Percentiles rank a stretch among this genome's conserved stretches.
These are phyloP conservation scores for Byssoonygena ceratinophila DNA, from an alignment of 2,329 filamentous ascomycete species.

Conservation along the genomic window DNA sequence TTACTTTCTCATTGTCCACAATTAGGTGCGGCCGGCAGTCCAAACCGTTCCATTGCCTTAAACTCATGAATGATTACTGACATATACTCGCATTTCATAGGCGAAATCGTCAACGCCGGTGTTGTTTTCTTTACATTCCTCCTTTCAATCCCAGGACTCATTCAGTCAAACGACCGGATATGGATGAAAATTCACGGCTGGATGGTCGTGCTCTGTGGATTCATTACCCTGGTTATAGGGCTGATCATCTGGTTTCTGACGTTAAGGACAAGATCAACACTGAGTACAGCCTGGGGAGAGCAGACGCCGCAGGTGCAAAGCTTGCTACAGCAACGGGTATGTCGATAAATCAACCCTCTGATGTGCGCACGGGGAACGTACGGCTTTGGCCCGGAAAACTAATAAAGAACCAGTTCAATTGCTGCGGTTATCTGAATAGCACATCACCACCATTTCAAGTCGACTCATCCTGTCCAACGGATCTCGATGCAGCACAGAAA, in stretches of 20 bases:
- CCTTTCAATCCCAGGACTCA: constrained; percentile 59
- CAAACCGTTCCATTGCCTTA: neutral
- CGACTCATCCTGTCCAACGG: constrained; percentile 57
- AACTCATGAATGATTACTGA: neutral
- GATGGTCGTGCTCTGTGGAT: constrained; percentile 49
- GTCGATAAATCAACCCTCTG: no score
- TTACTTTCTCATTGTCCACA: constrained; percentile 45
- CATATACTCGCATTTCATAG: constrained; percentile 29
- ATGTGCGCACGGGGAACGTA: no score
- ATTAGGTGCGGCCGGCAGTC: constrained; percentile 35
- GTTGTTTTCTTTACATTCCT: constrained; percentile 62
- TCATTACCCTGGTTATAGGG: constrained; percentile 58
- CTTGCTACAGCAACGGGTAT: constrained; percentile 59
- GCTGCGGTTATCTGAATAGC: constrained; percentile 69
- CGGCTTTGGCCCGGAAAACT: no score
- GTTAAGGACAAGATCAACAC: constrained; percentile 53
- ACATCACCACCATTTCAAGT: constrained; percentile 61
- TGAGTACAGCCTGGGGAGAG: constrained; percentile 50
- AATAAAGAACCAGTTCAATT: constrained; percentile 51
- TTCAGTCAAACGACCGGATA: constrained; percentile 53
- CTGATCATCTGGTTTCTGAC: constrained; percentile 64
- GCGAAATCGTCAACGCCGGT: constrained; percentile 60
- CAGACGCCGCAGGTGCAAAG: constrained; percentile 51
- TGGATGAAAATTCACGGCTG: constrained; percentile 62
- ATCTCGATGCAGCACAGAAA: constrained; percentile 58